Conservation (phyloP, 768 basidiomycete genomes). For the Lactifluus echinatus region DNA sequence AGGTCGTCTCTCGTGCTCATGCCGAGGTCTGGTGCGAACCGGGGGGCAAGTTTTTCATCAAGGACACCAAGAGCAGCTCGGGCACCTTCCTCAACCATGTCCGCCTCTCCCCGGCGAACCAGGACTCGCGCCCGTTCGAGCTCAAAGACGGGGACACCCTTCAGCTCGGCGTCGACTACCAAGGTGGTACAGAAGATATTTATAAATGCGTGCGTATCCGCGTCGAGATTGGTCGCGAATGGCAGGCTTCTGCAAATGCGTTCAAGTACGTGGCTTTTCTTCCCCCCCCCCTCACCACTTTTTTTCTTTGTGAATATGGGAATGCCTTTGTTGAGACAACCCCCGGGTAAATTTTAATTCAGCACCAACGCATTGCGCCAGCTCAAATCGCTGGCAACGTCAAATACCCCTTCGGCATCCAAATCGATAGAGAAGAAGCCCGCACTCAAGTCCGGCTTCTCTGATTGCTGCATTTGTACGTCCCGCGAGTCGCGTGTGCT, state of each 20-base stretch:
- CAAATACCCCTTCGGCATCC: constrained; percentile 25
- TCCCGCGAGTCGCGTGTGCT: constrained; percentile 12
- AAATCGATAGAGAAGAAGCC: constrained; percentile 23
- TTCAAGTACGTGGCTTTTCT: constrained; percentile 61
- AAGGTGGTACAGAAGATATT: constrained; percentile 94
- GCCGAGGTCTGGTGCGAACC: constrained; percentile 86
- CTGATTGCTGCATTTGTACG: constrained; percentile 91
- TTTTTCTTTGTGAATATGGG: constrained; percentile 4
- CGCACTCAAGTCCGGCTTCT: constrained; percentile 36
- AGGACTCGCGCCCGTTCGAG: constrained; percentile 66
- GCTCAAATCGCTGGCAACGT: constrained; percentile 53
- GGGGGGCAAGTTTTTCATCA: constrained; percentile 70
- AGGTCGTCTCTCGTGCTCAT: constrained; percentile 90
- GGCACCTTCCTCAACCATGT: constrained; percentile 97
- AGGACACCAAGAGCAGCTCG: constrained; percentile 81
- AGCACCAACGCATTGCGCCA: constrained; percentile 76
- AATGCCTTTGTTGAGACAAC: neutral
- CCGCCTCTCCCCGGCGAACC: constrained; percentile 73
- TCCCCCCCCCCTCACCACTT: too few species aligned
- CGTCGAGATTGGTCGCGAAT: constrained; percentile 82
- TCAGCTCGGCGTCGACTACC: constrained; percentile 95
- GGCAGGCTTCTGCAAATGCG: constrained; percentile 81
- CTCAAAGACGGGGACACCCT: constrained; percentile 91
- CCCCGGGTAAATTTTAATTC: neutral
- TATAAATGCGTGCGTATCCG: constrained; percentile 97